phyloP scores from a whole-genome alignment of 2,329 filamentous ascomycete genomes.

The Pseudogymnoascus sp. region DNA sequence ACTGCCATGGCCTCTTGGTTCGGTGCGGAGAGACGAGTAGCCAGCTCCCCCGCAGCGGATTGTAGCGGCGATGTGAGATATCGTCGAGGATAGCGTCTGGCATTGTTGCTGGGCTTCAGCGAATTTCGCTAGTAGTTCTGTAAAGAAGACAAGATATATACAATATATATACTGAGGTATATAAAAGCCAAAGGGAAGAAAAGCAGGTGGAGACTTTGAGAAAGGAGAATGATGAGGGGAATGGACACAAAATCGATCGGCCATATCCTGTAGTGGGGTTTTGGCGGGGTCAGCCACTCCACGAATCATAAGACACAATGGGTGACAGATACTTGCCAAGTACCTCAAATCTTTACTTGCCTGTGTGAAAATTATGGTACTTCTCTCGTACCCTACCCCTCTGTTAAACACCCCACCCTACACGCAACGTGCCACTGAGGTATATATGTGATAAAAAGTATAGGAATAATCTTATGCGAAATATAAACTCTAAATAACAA shows the following conservation, averaged over 20 bases:
- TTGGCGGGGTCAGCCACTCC: background rate
- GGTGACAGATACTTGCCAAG: background rate
- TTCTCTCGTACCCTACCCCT: background rate
- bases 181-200: background rate
- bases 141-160: background rate
- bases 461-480: background rate
- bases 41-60: constrained; percentile 83
- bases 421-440: background rate
- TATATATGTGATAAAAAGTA: background rate
- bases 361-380: background rate
- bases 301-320: background rate
- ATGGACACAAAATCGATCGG: background rate
- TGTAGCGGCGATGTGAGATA: constrained; percentile 92
- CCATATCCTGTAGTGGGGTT: background rate
- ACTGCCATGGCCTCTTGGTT: constrained; percentile 98
- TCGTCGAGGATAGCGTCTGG: constrained; percentile 76
- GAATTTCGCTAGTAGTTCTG: background rate
- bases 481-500: background rate
- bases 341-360: background rate
- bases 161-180: background rate
- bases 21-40: constrained; percentile 91
- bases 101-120: constrained; percentile 39
- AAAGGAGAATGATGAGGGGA: background rate
- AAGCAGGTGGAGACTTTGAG: background rate
- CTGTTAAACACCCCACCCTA: background rate